A percentile compares a stretch with the other conserved stretches of the same genome.
Evolutionary conservation across 352 stramenopile species (phyloP).

Genomic region (Discostella stelligera): DNA sequence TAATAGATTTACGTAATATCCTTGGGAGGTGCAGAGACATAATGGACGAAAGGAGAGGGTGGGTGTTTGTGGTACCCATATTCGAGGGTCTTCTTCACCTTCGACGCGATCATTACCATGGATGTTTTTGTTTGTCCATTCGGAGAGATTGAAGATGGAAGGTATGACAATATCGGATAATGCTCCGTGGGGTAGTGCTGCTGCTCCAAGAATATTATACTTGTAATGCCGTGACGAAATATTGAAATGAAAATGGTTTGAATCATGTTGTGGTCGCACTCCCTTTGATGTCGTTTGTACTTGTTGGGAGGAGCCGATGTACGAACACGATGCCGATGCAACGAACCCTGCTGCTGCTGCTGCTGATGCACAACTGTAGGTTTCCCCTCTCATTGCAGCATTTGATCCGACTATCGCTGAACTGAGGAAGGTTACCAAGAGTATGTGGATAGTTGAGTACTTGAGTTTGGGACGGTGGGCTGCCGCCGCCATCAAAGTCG

Average conservation of each 20-base stretch:
- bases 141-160: constrained; percentile 45
- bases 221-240: background rate
- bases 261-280: background rate
- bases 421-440: background rate
- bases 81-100: constrained; percentile 48
- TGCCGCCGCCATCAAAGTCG: background rate
- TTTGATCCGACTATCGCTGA: background rate
- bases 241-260: background rate
- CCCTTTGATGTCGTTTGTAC: background rate
- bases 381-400: background rate
- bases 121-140: constrained; percentile 22
- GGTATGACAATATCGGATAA: constrained; percentile 70
- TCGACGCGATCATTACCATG: constrained; percentile 40
- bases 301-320: background rate
- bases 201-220: background rate
- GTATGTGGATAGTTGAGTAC: background rate
- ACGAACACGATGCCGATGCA: background rate
- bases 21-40: constrained; percentile 68
- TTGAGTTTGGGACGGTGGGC: background rate
- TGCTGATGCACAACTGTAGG: background rate
- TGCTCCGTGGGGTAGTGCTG: constrained; percentile 45
- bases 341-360: background rate
- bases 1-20: constrained; percentile 80
- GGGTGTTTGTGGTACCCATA: constrained; percentile 77
- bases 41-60: constrained; percentile 71